These are phyloP conservation scores for Ustilago trichophora DNA, from an alignment of 1,284 basidiomycete species.

Conservation along the genomic window DNA sequence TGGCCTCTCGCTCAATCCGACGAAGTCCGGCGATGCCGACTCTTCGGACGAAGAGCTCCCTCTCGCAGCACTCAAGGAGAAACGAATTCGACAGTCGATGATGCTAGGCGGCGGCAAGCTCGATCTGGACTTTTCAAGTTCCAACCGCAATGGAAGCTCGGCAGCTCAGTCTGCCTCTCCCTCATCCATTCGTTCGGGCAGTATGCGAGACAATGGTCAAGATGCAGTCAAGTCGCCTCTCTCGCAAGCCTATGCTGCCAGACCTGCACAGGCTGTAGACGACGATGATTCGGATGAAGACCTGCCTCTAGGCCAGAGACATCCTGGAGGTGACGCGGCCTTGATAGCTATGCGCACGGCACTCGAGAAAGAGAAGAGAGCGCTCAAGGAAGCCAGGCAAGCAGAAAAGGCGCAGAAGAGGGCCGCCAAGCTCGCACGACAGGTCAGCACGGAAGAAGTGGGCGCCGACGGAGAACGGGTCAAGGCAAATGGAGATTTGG, in stretches of 20 bases:
- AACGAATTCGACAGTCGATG: conserved; percentile 39
- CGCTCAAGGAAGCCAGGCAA: conserved; percentile 28
- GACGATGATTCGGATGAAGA: conserved; percentile 56
- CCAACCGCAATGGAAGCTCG: not conserved
- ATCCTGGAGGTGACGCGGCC: conserved; percentile 37
- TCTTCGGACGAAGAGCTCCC: conserved; percentile 57
- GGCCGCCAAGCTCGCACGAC: conserved; percentile 23
- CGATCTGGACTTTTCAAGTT: conserved; percentile 46
- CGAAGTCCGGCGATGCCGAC: conserved; percentile 11
- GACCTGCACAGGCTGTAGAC: conserved; percentile 1
- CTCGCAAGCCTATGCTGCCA: not conserved
- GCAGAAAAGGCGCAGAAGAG: conserved; percentile 20
- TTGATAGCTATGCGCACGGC: conserved; percentile 23
- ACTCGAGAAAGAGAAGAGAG: conserved; percentile 32
- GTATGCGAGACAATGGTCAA: not conserved
- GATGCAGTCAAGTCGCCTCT: conserved; percentile 7
- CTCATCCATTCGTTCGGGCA: conserved; percentile 12
- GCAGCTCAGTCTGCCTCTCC: conserved; percentile 5
- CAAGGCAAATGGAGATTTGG: not conserved
- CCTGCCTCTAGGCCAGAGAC: conserved; percentile 49
- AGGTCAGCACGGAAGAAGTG: conserved; percentile 8
- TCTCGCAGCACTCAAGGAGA: conserved; percentile 53
- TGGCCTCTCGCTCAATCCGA: conserved; percentile 17
- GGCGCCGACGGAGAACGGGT: conserved; percentile 4
- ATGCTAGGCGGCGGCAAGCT: conserved; percentile 41